These are phyloP conservation scores for Acanthamoeba sp. DNA, from an alignment of 208 protist species.

Conservation along the genomic window DNA sequence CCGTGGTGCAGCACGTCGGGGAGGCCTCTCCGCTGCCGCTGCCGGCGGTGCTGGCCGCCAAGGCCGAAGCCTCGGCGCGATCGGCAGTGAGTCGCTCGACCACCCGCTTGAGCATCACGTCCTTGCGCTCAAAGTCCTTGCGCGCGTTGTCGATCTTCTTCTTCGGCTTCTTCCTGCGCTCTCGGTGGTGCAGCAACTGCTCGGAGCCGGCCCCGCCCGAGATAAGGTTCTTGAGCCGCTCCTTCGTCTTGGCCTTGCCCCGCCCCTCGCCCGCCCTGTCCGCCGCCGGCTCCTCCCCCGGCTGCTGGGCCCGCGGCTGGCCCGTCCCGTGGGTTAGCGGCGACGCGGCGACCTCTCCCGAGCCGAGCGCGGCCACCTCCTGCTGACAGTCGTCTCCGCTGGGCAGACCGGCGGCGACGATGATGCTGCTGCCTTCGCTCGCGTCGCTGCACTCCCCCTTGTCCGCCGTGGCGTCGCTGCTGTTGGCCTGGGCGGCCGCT, in stretches of 20 bases:
- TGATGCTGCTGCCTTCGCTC: background rate
- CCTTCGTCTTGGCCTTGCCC: background rate
- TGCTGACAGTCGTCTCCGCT: background rate
- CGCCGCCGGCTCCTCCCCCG: too few species aligned
- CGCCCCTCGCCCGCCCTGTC: background rate
- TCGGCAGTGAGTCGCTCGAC: background rate
- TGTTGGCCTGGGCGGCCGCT: background rate
- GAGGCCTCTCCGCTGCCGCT: background rate
- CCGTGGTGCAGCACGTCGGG: background rate
- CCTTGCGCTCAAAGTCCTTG: constrained; percentile 7
- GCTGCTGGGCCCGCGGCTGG: too few species aligned
- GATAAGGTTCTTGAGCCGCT: background rate
- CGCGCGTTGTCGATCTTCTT: background rate
- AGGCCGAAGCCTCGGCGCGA: background rate
- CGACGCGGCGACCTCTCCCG: too few species aligned
- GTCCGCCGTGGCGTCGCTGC: background rate
- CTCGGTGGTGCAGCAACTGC: too few species aligned
- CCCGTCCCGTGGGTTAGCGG: too few species aligned
- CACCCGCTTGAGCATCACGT: constrained; percentile 2
- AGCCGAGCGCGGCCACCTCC: too few species aligned
- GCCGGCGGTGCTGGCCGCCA: background rate
- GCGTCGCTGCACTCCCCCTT: background rate
- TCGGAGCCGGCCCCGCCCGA: too few species aligned
- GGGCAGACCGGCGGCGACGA: too few species aligned
- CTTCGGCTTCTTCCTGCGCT: background rate